These are phyloP conservation scores for Rhynchosporium agropyri DNA, from an alignment of 2,329 filamentous ascomycete genomes.

Conservation along the genomic window DNA sequence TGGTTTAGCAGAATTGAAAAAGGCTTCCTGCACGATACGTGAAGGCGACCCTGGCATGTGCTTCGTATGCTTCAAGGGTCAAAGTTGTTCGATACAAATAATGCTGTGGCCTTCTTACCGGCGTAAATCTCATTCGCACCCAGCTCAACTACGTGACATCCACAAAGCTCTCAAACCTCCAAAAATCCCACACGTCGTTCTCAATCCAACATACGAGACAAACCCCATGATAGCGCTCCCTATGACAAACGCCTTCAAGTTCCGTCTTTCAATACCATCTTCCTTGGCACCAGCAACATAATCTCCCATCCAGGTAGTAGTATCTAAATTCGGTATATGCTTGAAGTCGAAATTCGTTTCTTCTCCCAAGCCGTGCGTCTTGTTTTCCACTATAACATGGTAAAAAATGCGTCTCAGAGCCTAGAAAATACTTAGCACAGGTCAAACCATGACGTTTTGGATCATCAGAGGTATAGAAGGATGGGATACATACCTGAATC, in stretches of 20 bases:
- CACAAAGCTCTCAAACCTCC: constrained; percentile 10
- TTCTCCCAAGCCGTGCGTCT: constrained; percentile 61
- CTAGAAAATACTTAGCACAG: constrained; percentile 3
- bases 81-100: no score
- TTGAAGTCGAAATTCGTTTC: constrained; percentile 71
- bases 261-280: constrained; percentile 50
- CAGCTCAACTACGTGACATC: neutral
- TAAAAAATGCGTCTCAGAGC: constrained; percentile 51
- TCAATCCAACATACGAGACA: constrained; percentile 38
- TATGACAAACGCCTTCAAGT: constrained; percentile 50
- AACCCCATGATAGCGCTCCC: constrained; percentile 41
- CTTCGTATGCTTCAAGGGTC: no score
- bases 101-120: no score
- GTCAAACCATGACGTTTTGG: no score
- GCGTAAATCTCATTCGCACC: no score
- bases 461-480: no score
- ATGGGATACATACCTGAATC: constrained; percentile 47
- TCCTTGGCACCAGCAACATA: constrained; percentile 40
- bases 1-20: no score
- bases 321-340: constrained; percentile 60
- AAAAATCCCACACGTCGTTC: constrained; percentile 16
- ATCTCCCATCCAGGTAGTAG: constrained; percentile 43
- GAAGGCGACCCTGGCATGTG: no score
- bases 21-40: no score
- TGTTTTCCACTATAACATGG: constrained; percentile 62